Conservation (phyloP, 441 rosid species). For the Sinapis alba region DNA sequence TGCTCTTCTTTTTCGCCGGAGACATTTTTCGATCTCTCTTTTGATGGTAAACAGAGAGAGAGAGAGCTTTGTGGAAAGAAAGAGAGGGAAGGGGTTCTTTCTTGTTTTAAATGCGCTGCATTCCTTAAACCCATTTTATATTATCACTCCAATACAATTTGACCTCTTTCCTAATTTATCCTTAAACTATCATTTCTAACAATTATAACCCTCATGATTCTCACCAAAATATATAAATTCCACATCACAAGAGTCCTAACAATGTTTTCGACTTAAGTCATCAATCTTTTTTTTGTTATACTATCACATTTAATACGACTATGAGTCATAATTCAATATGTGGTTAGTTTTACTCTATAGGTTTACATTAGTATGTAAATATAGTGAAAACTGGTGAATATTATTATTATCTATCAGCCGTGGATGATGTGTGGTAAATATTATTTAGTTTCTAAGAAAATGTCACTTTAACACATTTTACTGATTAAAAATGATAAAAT, state of each 20-base stretch:
- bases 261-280: neutral
- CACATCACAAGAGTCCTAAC: neutral
- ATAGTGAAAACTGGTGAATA: neutral
- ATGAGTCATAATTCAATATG: neutral
- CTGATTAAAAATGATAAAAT: too few species aligned
- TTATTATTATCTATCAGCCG: neutral
- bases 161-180: neutral
- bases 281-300: neutral
- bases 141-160: neutral
- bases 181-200: neutral
- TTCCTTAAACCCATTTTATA: neutral
- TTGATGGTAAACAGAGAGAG: neutral
- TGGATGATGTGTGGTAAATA: neutral
- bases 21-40: constrained; percentile 44
- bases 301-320: neutral
- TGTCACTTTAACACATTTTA: too few species aligned
- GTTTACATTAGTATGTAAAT: neutral
- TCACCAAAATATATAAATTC: neutral
- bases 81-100: constrained; percentile 35
- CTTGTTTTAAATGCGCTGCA: constrained; percentile 40
- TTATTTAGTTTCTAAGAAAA: too few species aligned
- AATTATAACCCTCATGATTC: neutral
- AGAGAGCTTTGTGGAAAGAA: neutral
- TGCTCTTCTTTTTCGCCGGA: constrained; percentile 33
- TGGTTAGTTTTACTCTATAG: neutral